Evolutionary conservation across 2,329 filamentous ascomycete species (phyloP).

Genomic region (Cryphonectria nitschkei): DNA sequence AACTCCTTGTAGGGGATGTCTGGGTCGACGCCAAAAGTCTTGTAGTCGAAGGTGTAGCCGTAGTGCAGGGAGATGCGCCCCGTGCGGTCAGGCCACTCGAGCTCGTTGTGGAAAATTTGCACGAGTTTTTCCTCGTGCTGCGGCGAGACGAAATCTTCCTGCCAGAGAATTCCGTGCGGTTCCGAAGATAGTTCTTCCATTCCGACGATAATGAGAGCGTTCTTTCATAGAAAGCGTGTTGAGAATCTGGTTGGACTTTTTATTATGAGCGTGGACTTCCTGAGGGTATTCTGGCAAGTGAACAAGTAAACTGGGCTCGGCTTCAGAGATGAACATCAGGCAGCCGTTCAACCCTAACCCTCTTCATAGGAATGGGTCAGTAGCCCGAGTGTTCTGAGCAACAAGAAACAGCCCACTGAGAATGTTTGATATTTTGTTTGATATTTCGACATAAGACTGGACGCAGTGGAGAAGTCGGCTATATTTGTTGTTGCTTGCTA

Average conservation of each 20-base stretch:
- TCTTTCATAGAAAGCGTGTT: background rate
- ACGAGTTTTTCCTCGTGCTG: conserved; percentile 51
- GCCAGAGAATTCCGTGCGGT: conserved; percentile 47
- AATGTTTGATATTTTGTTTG: too few relatives aligned
- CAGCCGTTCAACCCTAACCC: too few relatives aligned
- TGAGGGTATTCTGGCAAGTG: too few relatives aligned
- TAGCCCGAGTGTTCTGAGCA: too few relatives aligned
- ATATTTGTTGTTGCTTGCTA: background rate
- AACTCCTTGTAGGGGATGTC: conserved; percentile 54
- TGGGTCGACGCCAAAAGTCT: conserved; percentile 58
- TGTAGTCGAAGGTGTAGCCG: conserved; percentile 62
- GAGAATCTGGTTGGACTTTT: background rate
- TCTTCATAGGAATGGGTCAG: too few relatives aligned
- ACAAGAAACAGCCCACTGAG: too few relatives aligned
- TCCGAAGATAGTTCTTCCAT: conserved; percentile 35
- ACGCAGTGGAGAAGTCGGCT: too few relatives aligned
- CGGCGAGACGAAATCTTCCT: conserved; percentile 50
- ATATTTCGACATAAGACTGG: too few relatives aligned
- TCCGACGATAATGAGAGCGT: background rate
- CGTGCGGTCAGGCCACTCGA: conserved; percentile 51
- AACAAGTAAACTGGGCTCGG: background rate
- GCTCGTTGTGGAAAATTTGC: conserved; percentile 47
- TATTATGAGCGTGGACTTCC: background rate
- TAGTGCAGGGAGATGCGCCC: conserved; percentile 57
- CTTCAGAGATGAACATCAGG: background rate